Evolutionary conservation across 768 basidiomycete genomes (phyloP), one percentile per base, ranked within the genome.

Genomic region (Lentinus brumalis): DNA sequence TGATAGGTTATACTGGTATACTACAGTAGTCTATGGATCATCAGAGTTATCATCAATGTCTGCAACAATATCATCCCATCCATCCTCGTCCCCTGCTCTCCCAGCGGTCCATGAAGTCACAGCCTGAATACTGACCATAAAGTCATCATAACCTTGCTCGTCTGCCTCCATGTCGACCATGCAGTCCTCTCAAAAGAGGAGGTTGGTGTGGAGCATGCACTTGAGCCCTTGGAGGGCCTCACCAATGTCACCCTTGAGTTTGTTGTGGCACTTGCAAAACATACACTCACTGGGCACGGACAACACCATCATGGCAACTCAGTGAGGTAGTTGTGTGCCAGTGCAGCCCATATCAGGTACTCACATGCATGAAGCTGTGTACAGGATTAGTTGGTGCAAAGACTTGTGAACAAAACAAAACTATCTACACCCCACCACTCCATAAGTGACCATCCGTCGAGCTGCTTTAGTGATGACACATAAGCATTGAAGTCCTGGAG

Each of bases 271-370:
- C n/a, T n/a, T n/a, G n/a, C n/a, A 69, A 56, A 70, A 70, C 3
- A 65, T 65, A 11, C 63, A 67, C 50, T 71, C 69, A 52, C 65
- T 65, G 5, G 65, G 66, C 9, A 71, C 70, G 3, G 67, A 69
- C 9, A 64, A 60, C 15, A 64, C 67, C 71, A 72, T 71, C 41
- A 73, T n/a, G n/a, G n/a, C n/a, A n/a, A n/a, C n/a, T n/a, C 67
- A 10, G 73, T 57, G 6, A 71, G 64, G 46, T 69, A 72, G 50
- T 73, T 72, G 2, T 62, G 45, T 1, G 69, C 71, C 21, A 74
- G 64, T 26, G 68, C 63, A 9, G 58, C 66, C 73, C 73, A 74
- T 15, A 68, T 64, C 5, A 69, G 69, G 56, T 67, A 70, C 11
- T 55, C 62, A 21, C 35, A 15, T 0, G 56, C 49, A 52, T 69